A percentile compares a stretch with the other conserved stretches of the same genome.
Conservation (phyloP, 805 yeast species). For the Myxozyma sirexii region DNA sequence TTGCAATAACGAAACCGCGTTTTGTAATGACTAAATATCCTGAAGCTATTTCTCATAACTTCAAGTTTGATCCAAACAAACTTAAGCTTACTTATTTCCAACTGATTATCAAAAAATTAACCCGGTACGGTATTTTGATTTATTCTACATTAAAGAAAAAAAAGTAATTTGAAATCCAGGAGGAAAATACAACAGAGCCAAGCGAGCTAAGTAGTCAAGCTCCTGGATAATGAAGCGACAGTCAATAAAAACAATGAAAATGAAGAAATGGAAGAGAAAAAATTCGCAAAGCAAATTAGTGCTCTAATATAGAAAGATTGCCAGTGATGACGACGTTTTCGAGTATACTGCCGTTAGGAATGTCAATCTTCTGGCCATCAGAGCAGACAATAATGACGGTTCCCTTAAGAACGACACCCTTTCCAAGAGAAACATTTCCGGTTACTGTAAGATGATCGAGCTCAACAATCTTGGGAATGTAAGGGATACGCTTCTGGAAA, state of each 20-base stretch:
- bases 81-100: neutral
- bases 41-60: neutral
- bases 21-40: no score
- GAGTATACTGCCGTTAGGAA: slow-evolving; percentile 92
- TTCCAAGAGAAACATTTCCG: slow-evolving; percentile 92
- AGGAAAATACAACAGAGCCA: neutral
- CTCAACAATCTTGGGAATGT: slow-evolving; percentile 95
- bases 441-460: slow-evolving; percentile 96
- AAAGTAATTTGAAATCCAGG: neutral
- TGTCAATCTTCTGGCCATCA: slow-evolving; percentile 94
- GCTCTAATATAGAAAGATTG: slow-evolving; percentile 90
- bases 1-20: no score
- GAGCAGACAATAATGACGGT: slow-evolving; percentile 97
- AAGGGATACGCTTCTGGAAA: slow-evolving; percentile 86
- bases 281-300: slow-evolving; percentile 47
- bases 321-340: slow-evolving; percentile 98
- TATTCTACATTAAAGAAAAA: slow-evolving; percentile 1
- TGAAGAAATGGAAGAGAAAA: neutral
- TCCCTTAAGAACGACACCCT: slow-evolving; percentile 88
- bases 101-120: neutral
- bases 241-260: neutral
- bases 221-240: neutral
- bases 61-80: neutral
- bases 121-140: no score
- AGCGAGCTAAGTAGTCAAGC: neutral